Evolutionary conservation across 202 grass and related monocot species (phyloP).

Genomic region (Hordeum pubiflorum): DNA sequence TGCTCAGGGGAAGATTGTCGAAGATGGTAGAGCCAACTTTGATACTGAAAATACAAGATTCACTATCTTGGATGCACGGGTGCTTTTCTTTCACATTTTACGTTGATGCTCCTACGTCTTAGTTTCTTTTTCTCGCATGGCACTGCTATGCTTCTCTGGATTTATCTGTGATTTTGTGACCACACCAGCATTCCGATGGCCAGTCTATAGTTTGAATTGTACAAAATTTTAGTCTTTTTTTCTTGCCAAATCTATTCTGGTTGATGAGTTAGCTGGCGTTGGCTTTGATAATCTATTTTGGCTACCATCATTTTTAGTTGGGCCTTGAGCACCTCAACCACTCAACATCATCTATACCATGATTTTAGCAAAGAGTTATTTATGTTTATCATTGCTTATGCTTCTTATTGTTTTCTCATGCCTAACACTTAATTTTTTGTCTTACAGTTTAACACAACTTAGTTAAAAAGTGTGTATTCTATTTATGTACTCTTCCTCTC

Average conservation of each 20-base stretch:
- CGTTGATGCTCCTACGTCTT: not conserved
- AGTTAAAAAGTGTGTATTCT: too few relatives aligned
- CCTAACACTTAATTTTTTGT: too few relatives aligned
- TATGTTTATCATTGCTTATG: too few relatives aligned
- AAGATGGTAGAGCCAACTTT: constrained; percentile 97
- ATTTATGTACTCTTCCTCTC: too few relatives aligned
- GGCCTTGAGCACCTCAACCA: too few relatives aligned
- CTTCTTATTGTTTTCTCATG: too few relatives aligned
- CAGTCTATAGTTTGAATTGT: not conserved
- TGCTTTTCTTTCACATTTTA: constrained; percentile 19
- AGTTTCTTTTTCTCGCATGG: not conserved
- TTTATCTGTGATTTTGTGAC: not conserved
- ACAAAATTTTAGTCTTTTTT: not conserved
- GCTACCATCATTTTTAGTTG: too few relatives aligned
- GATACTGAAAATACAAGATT: constrained; percentile 93
- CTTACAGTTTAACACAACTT: too few relatives aligned
- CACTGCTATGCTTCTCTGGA: not conserved
- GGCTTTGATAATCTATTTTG: too few relatives aligned
- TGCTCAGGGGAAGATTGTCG: constrained; percentile 81
- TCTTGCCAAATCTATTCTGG: not conserved
- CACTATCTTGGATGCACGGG: constrained; percentile 96
- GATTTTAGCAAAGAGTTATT: too few relatives aligned
- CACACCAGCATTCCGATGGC: not conserved
- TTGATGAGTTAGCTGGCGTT: not conserved
- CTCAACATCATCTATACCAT: too few relatives aligned